phyloP scores from a whole-genome alignment of 2,329 filamentous ascomycete genomes.

The Lojkania enalia region DNA sequence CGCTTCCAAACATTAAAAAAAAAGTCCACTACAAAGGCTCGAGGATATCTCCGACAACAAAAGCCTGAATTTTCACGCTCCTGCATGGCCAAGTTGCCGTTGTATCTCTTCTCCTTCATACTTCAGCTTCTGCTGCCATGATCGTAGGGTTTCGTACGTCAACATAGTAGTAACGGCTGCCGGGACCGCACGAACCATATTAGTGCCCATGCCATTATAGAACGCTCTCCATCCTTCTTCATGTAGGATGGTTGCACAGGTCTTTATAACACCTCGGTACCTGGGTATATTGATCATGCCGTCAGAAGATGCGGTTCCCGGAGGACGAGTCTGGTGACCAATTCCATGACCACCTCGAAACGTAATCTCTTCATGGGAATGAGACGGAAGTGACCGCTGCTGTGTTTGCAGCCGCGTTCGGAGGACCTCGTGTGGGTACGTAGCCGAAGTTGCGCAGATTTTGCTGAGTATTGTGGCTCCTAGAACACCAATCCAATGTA shows the following conservation, averaged over 20 bases:
- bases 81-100: conserved; percentile 12
- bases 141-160: conserved; percentile 81
- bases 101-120: conserved; percentile 51
- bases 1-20: conserved; percentile 13
- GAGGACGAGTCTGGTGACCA: conserved; percentile 49
- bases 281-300: conserved; percentile 58
- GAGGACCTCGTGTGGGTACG: conserved; percentile 96
- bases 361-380: conserved; percentile 54
- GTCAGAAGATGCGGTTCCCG: conserved; percentile 56
- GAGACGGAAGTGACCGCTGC: conserved; percentile 64
- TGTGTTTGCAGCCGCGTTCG: conserved; percentile 93
- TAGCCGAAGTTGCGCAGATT: conserved; percentile 88
- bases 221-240: conserved; percentile 98
- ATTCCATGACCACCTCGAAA: conserved; percentile 45
- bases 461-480: conserved; percentile 92
- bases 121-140: conserved; percentile 56
- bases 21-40: neutral
- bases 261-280: conserved; percentile 80
- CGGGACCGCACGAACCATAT: conserved; percentile 93
- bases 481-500: conserved; percentile 82
- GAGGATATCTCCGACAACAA: conserved; percentile 3
- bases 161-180: conserved; percentile 97
- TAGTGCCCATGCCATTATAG: conserved; percentile 95
- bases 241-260: conserved; percentile 78
- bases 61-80: neutral